phyloP scores from a whole-genome alignment of 768 basidiomycete species.

The Termitomyces sp. region DNA sequence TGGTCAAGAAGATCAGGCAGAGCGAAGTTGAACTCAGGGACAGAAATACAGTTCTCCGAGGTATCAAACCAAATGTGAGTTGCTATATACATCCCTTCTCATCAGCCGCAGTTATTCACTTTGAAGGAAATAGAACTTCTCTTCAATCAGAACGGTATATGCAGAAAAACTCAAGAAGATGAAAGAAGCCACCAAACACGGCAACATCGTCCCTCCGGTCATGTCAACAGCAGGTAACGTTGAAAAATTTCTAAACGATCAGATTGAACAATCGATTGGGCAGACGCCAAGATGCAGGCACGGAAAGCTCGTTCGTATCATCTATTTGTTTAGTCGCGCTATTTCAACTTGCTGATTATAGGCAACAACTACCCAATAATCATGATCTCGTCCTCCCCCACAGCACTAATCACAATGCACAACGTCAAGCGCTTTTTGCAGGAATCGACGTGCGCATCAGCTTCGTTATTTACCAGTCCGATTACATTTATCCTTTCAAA shows the following conservation, averaged over 20 bases:
- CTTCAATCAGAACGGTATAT: conserved; percentile 57
- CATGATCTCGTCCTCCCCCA: conserved; percentile 94
- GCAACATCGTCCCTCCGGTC: conserved; percentile 28
- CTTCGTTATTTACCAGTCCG: not conserved
- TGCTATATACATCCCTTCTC: not conserved
- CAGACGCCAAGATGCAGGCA: conserved; percentile 55
- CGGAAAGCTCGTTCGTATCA: conserved; percentile 62
- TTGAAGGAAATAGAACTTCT: conserved; percentile 65
- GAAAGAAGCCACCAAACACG: conserved; percentile 58
- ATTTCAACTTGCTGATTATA: conserved; percentile 16
- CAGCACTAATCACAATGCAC: conserved; percentile 95
- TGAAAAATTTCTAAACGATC: not conserved
- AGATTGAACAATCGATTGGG: not conserved
- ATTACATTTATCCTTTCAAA: not conserved
- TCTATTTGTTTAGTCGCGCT: not conserved
- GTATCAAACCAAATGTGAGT: conserved; percentile 77
- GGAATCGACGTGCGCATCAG: conserved; percentile 61
- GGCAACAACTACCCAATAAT: conserved; percentile 88
- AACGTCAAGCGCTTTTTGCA: conserved; percentile 94
- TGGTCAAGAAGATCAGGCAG: conserved; percentile 78
- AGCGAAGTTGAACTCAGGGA: conserved; percentile 79
- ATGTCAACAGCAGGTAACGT: conserved; percentile 35
- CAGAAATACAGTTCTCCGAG: conserved; percentile 77
- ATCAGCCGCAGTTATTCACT: not conserved
- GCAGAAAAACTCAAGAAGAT: conserved; percentile 76